Evolutionary conservation across 805 yeast species (phyloP).

Genomic region (Torulaspora quercuum): DNA sequence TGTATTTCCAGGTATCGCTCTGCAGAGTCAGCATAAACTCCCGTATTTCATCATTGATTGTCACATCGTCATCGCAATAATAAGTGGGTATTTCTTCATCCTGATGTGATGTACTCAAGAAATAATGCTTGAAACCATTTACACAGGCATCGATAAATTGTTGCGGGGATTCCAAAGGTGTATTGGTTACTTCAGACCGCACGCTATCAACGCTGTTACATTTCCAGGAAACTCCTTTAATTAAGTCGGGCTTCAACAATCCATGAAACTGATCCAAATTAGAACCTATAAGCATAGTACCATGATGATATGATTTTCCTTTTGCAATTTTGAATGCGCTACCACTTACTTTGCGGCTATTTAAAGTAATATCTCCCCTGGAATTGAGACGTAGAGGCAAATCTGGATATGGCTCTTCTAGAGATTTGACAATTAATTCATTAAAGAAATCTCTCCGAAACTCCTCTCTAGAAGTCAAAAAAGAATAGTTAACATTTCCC

Average conservation of each 20-base stretch:
- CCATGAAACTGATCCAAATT: slow-evolving; percentile 55
- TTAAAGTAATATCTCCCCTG: slow-evolving; percentile 74
- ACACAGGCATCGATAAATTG: slow-evolving; percentile 32
- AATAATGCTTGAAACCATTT: slow-evolving; percentile 25
- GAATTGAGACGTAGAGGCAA: slow-evolving; percentile 50
- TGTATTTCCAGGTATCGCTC: slow-evolving; percentile 73
- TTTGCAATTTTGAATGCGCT: slow-evolving; percentile 84
- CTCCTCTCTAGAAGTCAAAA: slow-evolving; percentile 60
- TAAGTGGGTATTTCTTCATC: slow-evolving; percentile 33
- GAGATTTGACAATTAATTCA: slow-evolving; percentile 41
- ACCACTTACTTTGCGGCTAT: slow-evolving; percentile 71
- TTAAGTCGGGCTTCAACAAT: slow-evolving; percentile 50
- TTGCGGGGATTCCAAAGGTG: slow-evolving; percentile 43
- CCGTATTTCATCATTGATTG: slow-evolving; percentile 41
- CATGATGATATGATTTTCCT: slow-evolving; percentile 89
- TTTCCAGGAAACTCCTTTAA: slow-evolving; percentile 44
- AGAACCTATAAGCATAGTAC: slow-evolving; percentile 82
- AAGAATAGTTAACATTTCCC: slow-evolving; percentile 86
- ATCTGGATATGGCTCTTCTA: slow-evolving; percentile 16
- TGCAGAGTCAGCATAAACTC: slow-evolving; percentile 42
- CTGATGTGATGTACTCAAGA: slow-evolving; percentile 2
- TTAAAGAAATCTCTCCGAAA: slow-evolving; percentile 62
- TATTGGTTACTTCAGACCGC: slow-evolving; percentile 71
- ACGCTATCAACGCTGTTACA: slow-evolving; percentile 69
- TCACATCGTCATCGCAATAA: slow-evolving; percentile 27